Evolutionary conservation across 148 eudicot genomes (phyloP).

Genomic region (Amaranthus cruentus): DNA sequence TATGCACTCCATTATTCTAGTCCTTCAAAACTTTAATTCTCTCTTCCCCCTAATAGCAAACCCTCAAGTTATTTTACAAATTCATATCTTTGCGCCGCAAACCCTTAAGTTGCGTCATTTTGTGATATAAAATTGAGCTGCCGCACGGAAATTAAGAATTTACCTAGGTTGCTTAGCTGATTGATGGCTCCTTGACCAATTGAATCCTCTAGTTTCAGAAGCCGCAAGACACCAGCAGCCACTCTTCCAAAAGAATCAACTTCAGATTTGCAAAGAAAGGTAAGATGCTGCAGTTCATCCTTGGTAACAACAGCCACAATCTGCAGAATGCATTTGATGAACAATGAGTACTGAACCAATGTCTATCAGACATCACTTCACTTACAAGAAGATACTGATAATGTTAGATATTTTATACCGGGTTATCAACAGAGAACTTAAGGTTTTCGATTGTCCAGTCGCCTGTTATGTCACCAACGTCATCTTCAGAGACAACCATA

Average conservation of each 20-base stretch:
- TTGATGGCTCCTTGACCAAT: constrained; percentile 76
- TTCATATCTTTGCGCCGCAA: neutral
- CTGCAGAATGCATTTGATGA: constrained; percentile 30
- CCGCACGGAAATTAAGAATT: constrained; percentile 8
- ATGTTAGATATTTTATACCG: constrained; percentile 42
- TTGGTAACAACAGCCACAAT: constrained; percentile 93
- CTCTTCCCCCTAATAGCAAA: too few species aligned
- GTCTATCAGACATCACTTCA: neutral
- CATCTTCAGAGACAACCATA: constrained; percentile 56
- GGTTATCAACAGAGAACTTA: constrained; percentile 71
- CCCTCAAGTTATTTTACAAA: neutral
- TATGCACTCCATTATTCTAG: too few species aligned
- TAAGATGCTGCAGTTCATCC: constrained; percentile 83
- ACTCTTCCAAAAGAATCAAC: constrained; percentile 84
- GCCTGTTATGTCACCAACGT: constrained; percentile 33
- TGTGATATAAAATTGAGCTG: neutral
- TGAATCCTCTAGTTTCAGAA: constrained; percentile 75
- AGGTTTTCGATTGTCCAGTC: constrained; percentile 73
- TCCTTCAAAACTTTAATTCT: too few species aligned
- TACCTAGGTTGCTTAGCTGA: constrained; percentile 92
- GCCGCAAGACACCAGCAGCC: constrained; percentile 69
- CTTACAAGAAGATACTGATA: neutral
- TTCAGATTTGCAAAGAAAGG: constrained; percentile 74
- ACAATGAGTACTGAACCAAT: neutral
- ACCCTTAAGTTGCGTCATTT: neutral